Evolutionary conservation across 2,329 filamentous ascomycete genomes (phyloP).

Genomic region (Pestalotiopsis sp.): DNA sequence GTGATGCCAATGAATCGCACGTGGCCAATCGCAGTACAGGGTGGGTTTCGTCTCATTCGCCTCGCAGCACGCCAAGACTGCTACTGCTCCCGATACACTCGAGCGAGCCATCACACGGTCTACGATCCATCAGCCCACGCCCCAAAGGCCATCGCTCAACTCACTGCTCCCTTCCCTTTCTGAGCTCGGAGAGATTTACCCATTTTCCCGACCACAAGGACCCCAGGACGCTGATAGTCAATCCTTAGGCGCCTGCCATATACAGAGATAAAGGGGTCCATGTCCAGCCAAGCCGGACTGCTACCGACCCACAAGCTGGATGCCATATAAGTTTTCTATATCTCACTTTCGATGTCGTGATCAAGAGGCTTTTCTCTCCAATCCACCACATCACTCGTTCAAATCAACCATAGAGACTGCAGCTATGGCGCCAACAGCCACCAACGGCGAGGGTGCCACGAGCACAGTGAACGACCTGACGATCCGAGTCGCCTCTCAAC

Average conservation of each 20-base stretch:
- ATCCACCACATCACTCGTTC: conserved; percentile 17
- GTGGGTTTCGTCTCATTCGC: neutral
- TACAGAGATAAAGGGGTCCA: conserved; percentile 14
- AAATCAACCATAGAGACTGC: conserved; percentile 20
- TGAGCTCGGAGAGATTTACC: conserved; percentile 31
- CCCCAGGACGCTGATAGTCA: conserved; percentile 13
- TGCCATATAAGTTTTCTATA: conserved; percentile 25
- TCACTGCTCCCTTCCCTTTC: conserved; percentile 22
- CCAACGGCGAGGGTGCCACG: conserved; percentile 21
- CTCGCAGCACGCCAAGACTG: neutral
- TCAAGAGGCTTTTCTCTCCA: conserved; percentile 14
- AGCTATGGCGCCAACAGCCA: conserved; percentile 31
- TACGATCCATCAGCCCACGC: conserved; percentile 20
- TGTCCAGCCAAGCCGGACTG: conserved; percentile 8
- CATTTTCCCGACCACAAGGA: conserved; percentile 24
- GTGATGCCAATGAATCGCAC: conserved; percentile 5
- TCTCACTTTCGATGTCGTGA: conserved; percentile 16
- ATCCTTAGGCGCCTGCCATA: conserved; percentile 14
- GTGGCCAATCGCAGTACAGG: conserved; percentile 8
- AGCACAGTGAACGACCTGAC: conserved; percentile 22
- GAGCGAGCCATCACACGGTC: conserved; percentile 1
- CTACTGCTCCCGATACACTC: conserved; percentile 6
- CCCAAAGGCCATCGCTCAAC: neutral
- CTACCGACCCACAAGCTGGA: conserved; percentile 1
- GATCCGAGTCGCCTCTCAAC: conserved; percentile 27